Percentiles rank a stretch among this genome's conserved stretches.
phyloP scores from a whole-genome alignment of 1,284 basidiomycete species.

The Sphaerobolus stellatus region DNA sequence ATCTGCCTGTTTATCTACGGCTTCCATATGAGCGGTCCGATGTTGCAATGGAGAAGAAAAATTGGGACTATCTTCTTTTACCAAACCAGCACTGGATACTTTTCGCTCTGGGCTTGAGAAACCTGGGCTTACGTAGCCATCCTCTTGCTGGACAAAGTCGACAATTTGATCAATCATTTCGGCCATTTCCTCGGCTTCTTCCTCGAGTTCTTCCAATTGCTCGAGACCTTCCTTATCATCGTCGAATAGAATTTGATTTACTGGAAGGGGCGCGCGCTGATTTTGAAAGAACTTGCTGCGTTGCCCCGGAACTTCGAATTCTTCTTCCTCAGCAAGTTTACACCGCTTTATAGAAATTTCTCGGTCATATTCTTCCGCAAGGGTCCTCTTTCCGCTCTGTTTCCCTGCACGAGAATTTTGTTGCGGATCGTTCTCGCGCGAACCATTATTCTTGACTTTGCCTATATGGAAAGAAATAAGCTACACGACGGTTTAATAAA shows the following conservation, averaged over 20 bases:
- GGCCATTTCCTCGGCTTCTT: not conserved
- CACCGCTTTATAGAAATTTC: slow-evolving; percentile 57
- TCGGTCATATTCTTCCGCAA: slow-evolving; percentile 65
- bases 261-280: not conserved
- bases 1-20: not conserved
- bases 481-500: not conserved
- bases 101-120: not conserved
- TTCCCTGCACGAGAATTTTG: slow-evolving; percentile 40
- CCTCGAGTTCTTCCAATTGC: slow-evolving; percentile 3
- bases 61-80: not conserved
- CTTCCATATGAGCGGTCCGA: not conserved
- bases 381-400: slow-evolving; percentile 70
- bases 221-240: slow-evolving; percentile 10
- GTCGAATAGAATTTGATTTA: slow-evolving; percentile 1
- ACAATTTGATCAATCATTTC: not conserved
- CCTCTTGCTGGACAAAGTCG: slow-evolving; percentile 1
- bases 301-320: not conserved
- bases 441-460: no score
- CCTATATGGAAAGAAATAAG: no score
- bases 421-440: no score
- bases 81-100: not conserved
- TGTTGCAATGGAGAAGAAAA: slow-evolving; percentile 7
- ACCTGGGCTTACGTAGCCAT: slow-evolving; percentile 4
- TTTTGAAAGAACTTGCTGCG: slow-evolving; percentile 7
- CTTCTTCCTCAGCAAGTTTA: slow-evolving; percentile 29